phyloP scores from a whole-genome alignment of 2,329 filamentous ascomycete species.

The Xylariomycetidae sp. region DNA sequence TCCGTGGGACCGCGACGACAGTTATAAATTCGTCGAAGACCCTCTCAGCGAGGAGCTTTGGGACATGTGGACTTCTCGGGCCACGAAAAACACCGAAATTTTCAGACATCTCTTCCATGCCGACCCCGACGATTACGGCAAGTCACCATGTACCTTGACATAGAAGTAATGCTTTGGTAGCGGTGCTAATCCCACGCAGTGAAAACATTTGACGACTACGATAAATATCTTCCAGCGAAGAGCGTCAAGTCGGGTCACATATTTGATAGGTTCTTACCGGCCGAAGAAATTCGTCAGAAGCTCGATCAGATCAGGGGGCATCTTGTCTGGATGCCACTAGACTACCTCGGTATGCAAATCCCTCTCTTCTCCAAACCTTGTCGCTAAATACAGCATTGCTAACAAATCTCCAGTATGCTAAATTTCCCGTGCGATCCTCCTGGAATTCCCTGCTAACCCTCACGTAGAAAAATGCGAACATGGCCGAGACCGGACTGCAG shows the following conservation, averaged over 20 bases:
- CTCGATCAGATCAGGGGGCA: slow-evolving; percentile 80
- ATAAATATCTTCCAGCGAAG: slow-evolving; percentile 66
- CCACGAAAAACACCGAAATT: slow-evolving; percentile 66
- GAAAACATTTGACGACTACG: slow-evolving; percentile 86
- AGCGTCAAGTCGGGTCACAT: slow-evolving; percentile 80
- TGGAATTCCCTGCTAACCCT: too few species aligned
- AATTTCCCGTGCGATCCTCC: too few species aligned
- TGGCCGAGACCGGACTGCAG: slow-evolving; percentile 85
- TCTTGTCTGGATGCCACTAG: slow-evolving; percentile 91
- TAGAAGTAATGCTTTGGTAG: too few species aligned
- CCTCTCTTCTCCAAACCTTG: too few species aligned
- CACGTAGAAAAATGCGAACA: slow-evolving; percentile 75
- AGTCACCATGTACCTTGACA: too few species aligned
- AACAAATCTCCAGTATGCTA: too few species aligned
- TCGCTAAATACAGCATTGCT: too few species aligned
- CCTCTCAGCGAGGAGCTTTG: slow-evolving; percentile 64
- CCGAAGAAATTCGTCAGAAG: slow-evolving; percentile 67
- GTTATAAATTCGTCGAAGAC: slow-evolving; percentile 63
- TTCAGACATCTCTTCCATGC: slow-evolving; percentile 81
- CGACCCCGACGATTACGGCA: slow-evolving; percentile 82
- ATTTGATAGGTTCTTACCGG: slow-evolving; percentile 72
- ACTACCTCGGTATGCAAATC: slow-evolving; percentile 81
- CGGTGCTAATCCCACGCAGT: too few species aligned
- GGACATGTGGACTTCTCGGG: slow-evolving; percentile 64
- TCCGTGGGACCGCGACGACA: slow-evolving; percentile 53